Evolutionary conservation across 208 protist species (phyloP).

Genomic region (Crithidia acanthocephali): DNA sequence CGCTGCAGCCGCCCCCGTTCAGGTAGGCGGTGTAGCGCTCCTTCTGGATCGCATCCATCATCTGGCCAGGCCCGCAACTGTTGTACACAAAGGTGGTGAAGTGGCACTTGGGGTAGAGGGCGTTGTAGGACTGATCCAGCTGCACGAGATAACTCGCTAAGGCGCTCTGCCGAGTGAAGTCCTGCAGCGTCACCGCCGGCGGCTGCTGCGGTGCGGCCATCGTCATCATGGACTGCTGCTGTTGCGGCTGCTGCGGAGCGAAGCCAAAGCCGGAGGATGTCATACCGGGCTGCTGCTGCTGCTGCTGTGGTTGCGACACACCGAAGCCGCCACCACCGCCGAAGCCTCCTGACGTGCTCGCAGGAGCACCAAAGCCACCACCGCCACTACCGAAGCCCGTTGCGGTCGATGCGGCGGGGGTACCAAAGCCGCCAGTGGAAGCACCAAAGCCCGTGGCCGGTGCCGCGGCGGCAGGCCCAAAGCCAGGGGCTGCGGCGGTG

Average conservation of each 20-base stretch:
- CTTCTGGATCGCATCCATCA: constrained; percentile 54
- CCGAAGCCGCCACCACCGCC: constrained; percentile 17
- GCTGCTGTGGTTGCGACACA: no score
- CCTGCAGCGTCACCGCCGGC: constrained; percentile 38
- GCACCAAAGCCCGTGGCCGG: constrained; percentile 28
- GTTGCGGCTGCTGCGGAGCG: constrained; percentile 20
- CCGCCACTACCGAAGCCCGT: constrained; percentile 26
- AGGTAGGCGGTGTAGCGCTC: constrained; percentile 65
- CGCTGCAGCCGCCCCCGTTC: constrained; percentile 56
- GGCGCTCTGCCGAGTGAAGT: constrained; percentile 56
- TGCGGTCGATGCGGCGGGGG: not conserved
- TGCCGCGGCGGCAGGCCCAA: not conserved
- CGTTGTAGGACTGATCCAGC: constrained; percentile 74
- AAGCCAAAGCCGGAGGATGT: not conserved
- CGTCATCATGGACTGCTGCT: not conserved
- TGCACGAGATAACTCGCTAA: constrained; percentile 65
- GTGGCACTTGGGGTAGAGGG: constrained; percentile 61
- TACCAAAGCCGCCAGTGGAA: not conserved
- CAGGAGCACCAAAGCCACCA: constrained; percentile 12
- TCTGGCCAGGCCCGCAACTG: constrained; percentile 55
- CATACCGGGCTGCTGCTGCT: constrained; percentile 21
- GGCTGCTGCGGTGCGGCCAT: constrained; percentile 1
- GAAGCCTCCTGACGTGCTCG: constrained; percentile 2
- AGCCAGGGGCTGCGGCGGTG: not conserved
- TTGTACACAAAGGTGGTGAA: constrained; percentile 87